Evolutionary conservation across 2,329 filamentous ascomycete species (phyloP).

Genomic region (Furcasterigmium furcatum): DNA sequence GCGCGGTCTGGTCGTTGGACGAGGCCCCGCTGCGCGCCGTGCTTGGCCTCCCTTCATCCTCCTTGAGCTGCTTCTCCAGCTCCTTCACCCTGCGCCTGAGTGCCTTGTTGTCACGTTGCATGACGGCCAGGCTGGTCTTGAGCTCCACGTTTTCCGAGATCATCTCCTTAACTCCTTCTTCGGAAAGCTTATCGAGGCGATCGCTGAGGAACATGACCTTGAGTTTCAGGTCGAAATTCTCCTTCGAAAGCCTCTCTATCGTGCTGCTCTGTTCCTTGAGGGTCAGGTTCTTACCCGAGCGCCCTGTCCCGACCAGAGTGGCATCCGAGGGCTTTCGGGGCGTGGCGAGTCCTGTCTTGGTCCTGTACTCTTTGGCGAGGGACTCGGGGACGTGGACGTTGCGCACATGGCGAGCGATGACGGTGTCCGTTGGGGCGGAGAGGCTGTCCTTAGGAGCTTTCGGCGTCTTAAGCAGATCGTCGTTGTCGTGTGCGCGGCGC

Average conservation of each 20-base stretch:
- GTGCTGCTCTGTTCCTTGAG: slow-evolving; percentile 97
- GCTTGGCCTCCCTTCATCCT: slow-evolving; percentile 60
- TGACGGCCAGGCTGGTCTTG: slow-evolving; percentile 82
- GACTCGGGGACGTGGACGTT: slow-evolving; percentile 91
- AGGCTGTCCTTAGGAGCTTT: slow-evolving; percentile 53
- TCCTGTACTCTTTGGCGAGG: slow-evolving; percentile 80
- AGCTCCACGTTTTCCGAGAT: slow-evolving; percentile 96
- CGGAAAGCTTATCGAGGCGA: slow-evolving; percentile 85
- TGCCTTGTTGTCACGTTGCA: slow-evolving; percentile 87
- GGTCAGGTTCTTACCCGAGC: slow-evolving; percentile 71
- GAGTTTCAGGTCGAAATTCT: slow-evolving; percentile 96
- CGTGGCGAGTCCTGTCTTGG: slow-evolving; percentile 64
- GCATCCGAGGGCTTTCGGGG: slow-evolving; percentile 46
- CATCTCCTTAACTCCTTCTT: slow-evolving; percentile 96
- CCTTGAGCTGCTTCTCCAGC: slow-evolving; percentile 74
- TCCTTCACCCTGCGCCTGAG: slow-evolving; percentile 80
- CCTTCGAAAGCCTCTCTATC: slow-evolving; percentile 92
- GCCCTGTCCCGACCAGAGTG: slow-evolving; percentile 47
- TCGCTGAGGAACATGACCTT: slow-evolving; percentile 97
- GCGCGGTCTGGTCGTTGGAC: slow-evolving; percentile 55
- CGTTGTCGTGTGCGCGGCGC: slow-evolving; percentile 28
- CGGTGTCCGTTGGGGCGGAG: slow-evolving; percentile 76
- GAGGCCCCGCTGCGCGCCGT: slow-evolving; percentile 55
- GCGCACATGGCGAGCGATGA: slow-evolving; percentile 82
- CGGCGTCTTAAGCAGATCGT: slow-evolving; percentile 65